Evolutionary conservation across 2,329 filamentous ascomycete species (phyloP).

Genomic region (Colletotrichum agaves): DNA sequence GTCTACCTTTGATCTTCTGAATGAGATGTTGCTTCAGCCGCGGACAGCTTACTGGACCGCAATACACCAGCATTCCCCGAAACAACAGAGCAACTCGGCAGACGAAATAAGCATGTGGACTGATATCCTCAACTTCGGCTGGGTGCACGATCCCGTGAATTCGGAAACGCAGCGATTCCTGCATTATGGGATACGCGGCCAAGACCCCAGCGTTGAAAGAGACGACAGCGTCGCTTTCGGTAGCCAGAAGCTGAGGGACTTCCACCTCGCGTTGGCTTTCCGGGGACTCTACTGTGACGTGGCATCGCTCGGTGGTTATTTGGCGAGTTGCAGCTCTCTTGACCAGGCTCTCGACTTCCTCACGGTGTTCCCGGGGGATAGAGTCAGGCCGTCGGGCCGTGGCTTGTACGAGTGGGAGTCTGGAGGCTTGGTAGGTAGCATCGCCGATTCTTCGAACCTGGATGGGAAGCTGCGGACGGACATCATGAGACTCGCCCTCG

Average conservation of each 20-base stretch:
- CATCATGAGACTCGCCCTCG: background rate
- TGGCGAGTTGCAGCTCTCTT: background rate
- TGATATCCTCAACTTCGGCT: slow-evolving; percentile 9
- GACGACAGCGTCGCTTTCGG: background rate
- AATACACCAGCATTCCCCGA: slow-evolving; percentile 11
- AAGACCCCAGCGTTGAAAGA: background rate
- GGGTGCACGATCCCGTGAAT: slow-evolving; percentile 8
- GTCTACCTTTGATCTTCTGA: slow-evolving; percentile 2
- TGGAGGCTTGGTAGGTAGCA: background rate
- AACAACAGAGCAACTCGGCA: background rate
- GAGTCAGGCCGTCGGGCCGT: background rate
- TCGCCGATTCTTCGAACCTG: background rate
- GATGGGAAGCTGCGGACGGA: background rate
- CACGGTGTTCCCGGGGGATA: background rate
- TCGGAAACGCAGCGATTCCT: background rate
- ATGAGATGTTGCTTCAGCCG: slow-evolving; percentile 8
- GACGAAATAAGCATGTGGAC: slow-evolving; percentile 16
- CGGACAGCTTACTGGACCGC: slow-evolving; percentile 3
- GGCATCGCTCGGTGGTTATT: background rate
- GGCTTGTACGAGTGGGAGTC: background rate
- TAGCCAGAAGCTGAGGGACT: background rate
- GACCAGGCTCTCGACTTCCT: background rate
- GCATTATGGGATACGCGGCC: slow-evolving; percentile 2
- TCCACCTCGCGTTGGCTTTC: background rate
- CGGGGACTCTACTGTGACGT: background rate